phyloP scores from a whole-genome alignment of 306 rosid species.

The Sesbania bispinosa region DNA sequence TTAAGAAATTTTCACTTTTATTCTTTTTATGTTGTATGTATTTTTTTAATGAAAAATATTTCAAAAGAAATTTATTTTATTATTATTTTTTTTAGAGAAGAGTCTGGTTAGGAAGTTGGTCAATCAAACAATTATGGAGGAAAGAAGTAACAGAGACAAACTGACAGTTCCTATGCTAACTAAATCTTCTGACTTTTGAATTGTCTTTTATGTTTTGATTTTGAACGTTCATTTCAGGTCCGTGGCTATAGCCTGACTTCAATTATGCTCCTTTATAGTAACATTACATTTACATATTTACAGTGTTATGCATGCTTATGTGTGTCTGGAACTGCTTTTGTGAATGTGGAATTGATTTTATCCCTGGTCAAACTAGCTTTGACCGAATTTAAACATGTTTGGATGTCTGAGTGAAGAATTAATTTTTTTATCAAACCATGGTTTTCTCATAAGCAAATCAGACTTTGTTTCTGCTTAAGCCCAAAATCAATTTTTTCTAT shows the following conservation, averaged over 20 bases:
- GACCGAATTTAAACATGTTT: too few relatives aligned
- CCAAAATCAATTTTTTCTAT: too few relatives aligned
- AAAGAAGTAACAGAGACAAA: not conserved
- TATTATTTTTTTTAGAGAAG: too few relatives aligned
- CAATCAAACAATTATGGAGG: not conserved
- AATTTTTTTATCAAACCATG: too few relatives aligned
- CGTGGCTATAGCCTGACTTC: not conserved
- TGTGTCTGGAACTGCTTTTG: too few relatives aligned
- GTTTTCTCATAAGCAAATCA: too few relatives aligned
- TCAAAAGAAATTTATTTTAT: not conserved
- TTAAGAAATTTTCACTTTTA: not conserved
- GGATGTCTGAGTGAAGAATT: too few relatives aligned
- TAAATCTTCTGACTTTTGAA: not conserved
- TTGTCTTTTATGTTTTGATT: not conserved
- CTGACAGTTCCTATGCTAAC: not conserved
- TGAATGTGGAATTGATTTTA: too few relatives aligned
- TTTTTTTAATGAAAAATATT: not conserved
- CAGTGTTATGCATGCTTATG: not conserved
- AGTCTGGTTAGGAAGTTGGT: not conserved
- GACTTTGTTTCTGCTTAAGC: too few relatives aligned
- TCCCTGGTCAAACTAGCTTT: too few relatives aligned
- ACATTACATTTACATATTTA: not conserved
- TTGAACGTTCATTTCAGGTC: not conserved
- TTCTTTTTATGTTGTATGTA: not conserved
- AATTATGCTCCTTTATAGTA: not conserved